Evolutionary conservation across 2,329 filamentous ascomycete genomes (phyloP).

Genomic region (Pseudofabraea citricarpa): DNA sequence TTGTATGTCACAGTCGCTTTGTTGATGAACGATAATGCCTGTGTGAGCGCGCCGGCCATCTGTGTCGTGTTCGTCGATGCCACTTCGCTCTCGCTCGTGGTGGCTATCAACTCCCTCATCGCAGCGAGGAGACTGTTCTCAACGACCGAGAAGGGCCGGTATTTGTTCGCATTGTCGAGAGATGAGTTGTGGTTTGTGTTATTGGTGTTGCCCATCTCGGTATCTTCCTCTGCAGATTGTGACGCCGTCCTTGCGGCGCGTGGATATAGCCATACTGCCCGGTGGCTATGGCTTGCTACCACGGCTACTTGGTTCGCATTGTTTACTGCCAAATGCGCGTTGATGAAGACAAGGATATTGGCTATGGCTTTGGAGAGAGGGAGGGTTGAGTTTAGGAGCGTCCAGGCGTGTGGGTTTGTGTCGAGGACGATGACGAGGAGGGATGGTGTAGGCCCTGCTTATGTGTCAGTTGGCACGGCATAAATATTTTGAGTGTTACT

Average conservation of each 20-base stretch:
- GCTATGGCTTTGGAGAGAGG: conserved; percentile 81
- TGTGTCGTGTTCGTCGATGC: conserved; percentile 71
- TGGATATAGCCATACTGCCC: conserved; percentile 88
- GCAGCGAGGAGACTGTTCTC: conserved; percentile 75
- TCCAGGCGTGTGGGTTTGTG: conserved; percentile 94
- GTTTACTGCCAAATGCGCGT: conserved; percentile 91
- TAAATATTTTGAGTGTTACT: conserved; percentile 9
- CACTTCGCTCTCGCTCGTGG: conserved; percentile 62
- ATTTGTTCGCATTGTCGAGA: conserved; percentile 68
- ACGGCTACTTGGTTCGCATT: conserved; percentile 91
- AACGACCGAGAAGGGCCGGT: conserved; percentile 83
- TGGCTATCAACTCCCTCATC: conserved; percentile 65
- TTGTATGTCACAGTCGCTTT: conserved; percentile 41
- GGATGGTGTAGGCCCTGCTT: conserved; percentile 59
- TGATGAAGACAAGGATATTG: conserved; percentile 91
- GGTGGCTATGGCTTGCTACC: conserved; percentile 82
- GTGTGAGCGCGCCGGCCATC: conserved; percentile 84
- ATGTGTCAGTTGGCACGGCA: conserved; percentile 9
- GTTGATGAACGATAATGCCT: conserved; percentile 87
- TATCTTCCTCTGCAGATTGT: conserved; percentile 43
- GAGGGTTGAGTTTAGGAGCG: conserved; percentile 66
- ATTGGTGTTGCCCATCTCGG: conserved; percentile 49
- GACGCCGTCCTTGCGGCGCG: conserved; percentile 31
- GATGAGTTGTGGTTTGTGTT: too few relatives aligned
- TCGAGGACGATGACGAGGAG: conserved; percentile 89